Base-by-base conservation (phyloP, 169 alveolate genomes). In the Theileria orientalis region DNA sequence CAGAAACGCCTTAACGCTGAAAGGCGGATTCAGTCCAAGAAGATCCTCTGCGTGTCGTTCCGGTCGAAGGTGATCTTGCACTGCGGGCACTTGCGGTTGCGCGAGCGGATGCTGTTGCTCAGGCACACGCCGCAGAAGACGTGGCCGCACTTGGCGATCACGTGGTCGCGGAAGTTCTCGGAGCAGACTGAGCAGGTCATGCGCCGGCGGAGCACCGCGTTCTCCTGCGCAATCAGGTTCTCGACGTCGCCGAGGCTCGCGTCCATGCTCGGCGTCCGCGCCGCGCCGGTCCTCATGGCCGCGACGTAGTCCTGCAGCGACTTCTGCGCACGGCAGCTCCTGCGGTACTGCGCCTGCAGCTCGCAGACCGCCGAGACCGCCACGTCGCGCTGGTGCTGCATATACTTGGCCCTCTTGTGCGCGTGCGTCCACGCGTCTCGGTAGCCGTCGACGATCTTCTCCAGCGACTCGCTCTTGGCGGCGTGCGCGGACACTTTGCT, bases 81-180 rank as follows among this genome's bases (percentile, higher is more conserved):
- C 32, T 75, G 91, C 14, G 94, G 93, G 29, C 94, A 90, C 54
- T 86, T 90, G 62, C 94, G 77, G 54, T 90, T 90, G 54, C 94
- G 63, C 23, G 93, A 72, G 51, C 82, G 83, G 29, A 90, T 21
- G 77, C 51, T 83, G 69, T 66, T 64, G 32, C 46, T 52, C 21
- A 90, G 76, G 74, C 94, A 90, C 32, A 41, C 61, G 27, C 89
- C 77, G 69, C 95, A 91, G 67, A 79, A 91, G 61, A 91, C 83
- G 74, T 91, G 95, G 16, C 95, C 95, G 64, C 95, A 91, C 66
- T 90, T 90, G 29, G 84, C 57, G 32, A 91, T 78, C 35, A 84
- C 69, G 54, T 84, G 87, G 76, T 90, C 92, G 41, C 89, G 77
- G 85, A 91, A 91, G 32, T 86, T 79, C 74, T 91, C 95, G 76